Evolutionary conservation across 768 basidiomycete genomes (phyloP).

Genomic region (Boletus sensibilis): DNA sequence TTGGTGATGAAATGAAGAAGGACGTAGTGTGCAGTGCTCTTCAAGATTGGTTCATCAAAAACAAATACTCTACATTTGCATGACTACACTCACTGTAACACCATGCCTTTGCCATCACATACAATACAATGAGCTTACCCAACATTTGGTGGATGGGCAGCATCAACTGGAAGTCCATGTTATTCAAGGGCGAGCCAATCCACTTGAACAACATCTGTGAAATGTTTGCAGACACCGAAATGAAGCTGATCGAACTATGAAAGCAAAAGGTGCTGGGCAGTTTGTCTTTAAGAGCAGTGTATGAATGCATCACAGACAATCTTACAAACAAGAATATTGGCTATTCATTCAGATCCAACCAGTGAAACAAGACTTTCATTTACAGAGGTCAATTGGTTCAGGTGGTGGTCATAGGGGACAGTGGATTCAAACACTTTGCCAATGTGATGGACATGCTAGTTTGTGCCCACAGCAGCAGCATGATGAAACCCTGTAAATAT

Average conservation of each 20-base stretch:
- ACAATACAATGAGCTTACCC: neutral
- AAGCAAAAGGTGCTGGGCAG: neutral
- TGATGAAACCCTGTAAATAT: too few relatives aligned
- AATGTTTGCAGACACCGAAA: neutral
- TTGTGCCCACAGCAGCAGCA: too few relatives aligned
- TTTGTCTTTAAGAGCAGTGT: neutral
- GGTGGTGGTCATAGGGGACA: neutral
- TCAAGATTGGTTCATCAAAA: neutral
- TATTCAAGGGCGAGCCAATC: neutral
- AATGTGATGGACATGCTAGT: neutral
- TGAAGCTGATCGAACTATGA: neutral
- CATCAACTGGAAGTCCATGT: neutral
- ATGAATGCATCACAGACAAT: neutral
- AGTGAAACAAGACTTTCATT: neutral
- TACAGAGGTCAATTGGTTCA: neutral
- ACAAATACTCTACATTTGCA: neutral
- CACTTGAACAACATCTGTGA: neutral
- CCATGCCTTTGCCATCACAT: neutral
- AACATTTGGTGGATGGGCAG: neutral
- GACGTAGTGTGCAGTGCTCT: neutral
- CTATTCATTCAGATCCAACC: neutral
- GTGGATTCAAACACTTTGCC: neutral
- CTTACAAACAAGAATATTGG: neutral
- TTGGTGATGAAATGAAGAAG: neutral
- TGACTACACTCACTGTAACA: neutral